Percentiles rank a stretch among this genome's conserved stretches.
Conservation (phyloP, 768 basidiomycete species). For the Candolleomyces efflorescens region DNA sequence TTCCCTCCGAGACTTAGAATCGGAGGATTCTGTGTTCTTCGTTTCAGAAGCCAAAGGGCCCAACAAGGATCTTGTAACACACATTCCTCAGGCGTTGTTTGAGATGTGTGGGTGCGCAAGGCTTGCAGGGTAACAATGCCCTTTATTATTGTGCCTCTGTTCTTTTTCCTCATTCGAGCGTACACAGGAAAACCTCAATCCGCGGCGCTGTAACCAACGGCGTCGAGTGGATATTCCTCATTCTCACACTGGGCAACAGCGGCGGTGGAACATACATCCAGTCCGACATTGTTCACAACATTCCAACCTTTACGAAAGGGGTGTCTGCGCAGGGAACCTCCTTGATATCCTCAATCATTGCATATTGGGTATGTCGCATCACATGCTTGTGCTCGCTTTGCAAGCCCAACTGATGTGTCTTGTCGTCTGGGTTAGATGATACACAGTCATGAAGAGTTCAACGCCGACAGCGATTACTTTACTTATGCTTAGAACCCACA, state of each 20-base stretch:
- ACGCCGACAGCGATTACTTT: too few relatives aligned
- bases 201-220: background rate
- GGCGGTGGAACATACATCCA: background rate
- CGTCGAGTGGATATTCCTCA: background rate
- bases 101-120: background rate
- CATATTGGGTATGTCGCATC: background rate
- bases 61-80: background rate
- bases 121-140: background rate
- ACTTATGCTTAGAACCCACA: too few relatives aligned
- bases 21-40: background rate
- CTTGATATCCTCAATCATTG: background rate
- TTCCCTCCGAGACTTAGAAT: background rate
- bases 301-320: too few relatives aligned
- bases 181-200: background rate
- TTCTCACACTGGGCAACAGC: background rate
- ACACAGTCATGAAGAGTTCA: too few relatives aligned
- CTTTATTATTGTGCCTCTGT: background rate
- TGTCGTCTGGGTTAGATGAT: too few relatives aligned
- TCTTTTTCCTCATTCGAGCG: background rate
- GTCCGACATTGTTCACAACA: too few relatives aligned
- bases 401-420: too few relatives aligned
- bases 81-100: background rate
- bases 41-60: background rate
- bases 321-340: background rate
- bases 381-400: too few relatives aligned